Evolutionary conservation across 2,329 filamentous ascomycete genomes (phyloP), one percentile per base, ranked within the genome.

Genomic region (Myriangium duriaei): DNA sequence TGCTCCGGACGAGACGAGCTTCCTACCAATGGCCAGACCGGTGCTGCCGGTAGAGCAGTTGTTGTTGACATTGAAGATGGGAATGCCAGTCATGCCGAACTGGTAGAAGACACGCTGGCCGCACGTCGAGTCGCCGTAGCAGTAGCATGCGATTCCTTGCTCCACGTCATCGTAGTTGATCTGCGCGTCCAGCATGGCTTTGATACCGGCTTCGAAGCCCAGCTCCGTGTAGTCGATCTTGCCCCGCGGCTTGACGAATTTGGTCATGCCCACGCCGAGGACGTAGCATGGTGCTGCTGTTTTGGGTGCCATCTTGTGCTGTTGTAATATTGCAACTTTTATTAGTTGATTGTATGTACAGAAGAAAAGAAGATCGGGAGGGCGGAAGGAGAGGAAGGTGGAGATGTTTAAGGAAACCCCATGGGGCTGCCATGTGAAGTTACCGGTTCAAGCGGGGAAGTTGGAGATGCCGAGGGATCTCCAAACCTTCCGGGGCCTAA

Each of bases 81-180:
- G 88, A 51, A 96, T 95, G 54, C 81, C 72, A 30, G 87, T 95
- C 79, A 96, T 87, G 66, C 88, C 91, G 60, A 96, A 95, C 64
- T 96, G 88, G 65, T 96, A 96, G 65, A 96, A 95, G 54, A 96
- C 87, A 47, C 88, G 80, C 68, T 96, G 88, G 33, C 88, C 88
- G 62, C 82, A 91, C 40, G 88, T 94, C 46, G 78, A 86, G 67
- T 96, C 88, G 55, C 88, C 88, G 59, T 94, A 95, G 71, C 86
- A 93, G 69, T 93, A 96, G 71, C 88, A 95, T n/a, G 87, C 91
- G 9, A 96, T 72, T 45, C 85, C 88, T 57, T 92, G 82, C 46
- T 95, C 86, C 40, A 96, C 86, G 45, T 95, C 86, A 59, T 96
- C 88, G 66, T 95, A 96, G 64, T 76, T 92, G 70, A 96, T 85